A percentile compares a stretch with the other conserved stretches of the same genome.
Evolutionary conservation across 768 basidiomycete species (phyloP).

Genomic region (Leccinum aurantiacum): DNA sequence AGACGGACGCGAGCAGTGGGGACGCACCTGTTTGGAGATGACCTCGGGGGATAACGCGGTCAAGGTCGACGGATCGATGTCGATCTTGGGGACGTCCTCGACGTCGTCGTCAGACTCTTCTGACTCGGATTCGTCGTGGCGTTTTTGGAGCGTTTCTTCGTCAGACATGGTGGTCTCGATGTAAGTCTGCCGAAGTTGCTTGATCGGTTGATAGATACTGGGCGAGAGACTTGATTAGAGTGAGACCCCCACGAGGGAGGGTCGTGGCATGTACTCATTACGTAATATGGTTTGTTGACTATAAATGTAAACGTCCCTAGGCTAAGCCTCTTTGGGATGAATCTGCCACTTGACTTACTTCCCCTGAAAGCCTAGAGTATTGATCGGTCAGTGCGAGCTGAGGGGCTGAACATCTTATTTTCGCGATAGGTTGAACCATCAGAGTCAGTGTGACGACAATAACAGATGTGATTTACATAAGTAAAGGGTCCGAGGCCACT

Average conservation of each 20-base stretch:
- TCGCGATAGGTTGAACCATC: too few relatives aligned
- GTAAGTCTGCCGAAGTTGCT: constrained; percentile 2
- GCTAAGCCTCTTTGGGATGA: too few relatives aligned
- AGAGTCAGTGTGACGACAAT: too few relatives aligned
- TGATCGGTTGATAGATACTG: constrained; percentile 14
- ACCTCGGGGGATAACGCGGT: constrained; percentile 89
- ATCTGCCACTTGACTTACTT: not conserved
- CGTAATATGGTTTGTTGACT: constrained; percentile 17
- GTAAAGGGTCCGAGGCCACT: not conserved
- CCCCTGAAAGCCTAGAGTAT: too few relatives aligned
- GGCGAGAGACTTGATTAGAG: constrained; percentile 14
- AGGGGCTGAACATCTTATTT: too few relatives aligned
- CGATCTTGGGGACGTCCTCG: constrained; percentile 60
- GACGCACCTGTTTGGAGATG: constrained; percentile 83
- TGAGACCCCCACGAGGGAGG: constrained; percentile 9
- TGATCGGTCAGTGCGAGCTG: too few relatives aligned
- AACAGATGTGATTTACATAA: not conserved
- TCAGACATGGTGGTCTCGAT: constrained; percentile 50
- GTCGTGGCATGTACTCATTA: constrained; percentile 6
- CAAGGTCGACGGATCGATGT: constrained; percentile 78
- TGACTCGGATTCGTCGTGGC: constrained; percentile 66
- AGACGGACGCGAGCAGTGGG: not conserved
- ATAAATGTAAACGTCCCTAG: not conserved
- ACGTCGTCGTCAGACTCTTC: constrained; percentile 61
- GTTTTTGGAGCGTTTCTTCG: constrained; percentile 67